phyloP scores from a whole-genome alignment of 2,329 filamentous ascomycete genomes.

The Fusarium luffae region DNA sequence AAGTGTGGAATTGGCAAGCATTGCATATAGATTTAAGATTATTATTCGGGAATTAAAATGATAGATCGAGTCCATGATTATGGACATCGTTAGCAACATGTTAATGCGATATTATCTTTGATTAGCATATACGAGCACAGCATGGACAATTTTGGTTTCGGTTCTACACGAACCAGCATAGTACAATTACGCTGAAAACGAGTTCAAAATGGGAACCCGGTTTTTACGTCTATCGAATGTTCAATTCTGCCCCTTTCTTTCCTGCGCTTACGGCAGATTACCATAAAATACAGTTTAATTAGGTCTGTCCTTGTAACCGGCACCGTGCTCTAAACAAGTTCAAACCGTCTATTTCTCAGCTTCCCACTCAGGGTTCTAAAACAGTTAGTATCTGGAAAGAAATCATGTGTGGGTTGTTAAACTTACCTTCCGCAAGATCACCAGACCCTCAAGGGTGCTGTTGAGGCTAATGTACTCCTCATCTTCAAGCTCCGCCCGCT shows the following conservation, averaged over 20 bases:
- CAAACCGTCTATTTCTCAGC: slow-evolving; percentile 50
- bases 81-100: slow-evolving; percentile 11
- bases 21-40: slow-evolving; percentile 38
- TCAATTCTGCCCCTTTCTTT: slow-evolving; percentile 32
- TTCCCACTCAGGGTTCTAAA: slow-evolving; percentile 56
- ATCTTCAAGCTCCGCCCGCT: slow-evolving; percentile 95
- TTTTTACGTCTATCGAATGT: slow-evolving; percentile 47
- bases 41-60: slow-evolving; percentile 1
- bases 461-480: slow-evolving; percentile 96
- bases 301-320: slow-evolving; percentile 35
- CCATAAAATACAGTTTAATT: slow-evolving; percentile 50
- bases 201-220: slow-evolving; percentile 34
- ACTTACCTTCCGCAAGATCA: slow-evolving; percentile 94
- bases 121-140: slow-evolving; percentile 1
- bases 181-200: slow-evolving; percentile 9
- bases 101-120: not conserved
- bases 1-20: not conserved
- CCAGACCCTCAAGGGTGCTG: slow-evolving; percentile 91
- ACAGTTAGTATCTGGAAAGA: too few relatives aligned
- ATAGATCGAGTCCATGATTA: slow-evolving; percentile 35
- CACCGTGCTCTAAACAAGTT: slow-evolving; percentile 36
- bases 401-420: not conserved
- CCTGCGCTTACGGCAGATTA: slow-evolving; percentile 47
- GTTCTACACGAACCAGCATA: slow-evolving; percentile 3
- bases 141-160: not conserved